Evolutionary conservation across 2,329 filamentous ascomycete genomes (phyloP).

Genomic region (Trichoderma sp.): DNA sequence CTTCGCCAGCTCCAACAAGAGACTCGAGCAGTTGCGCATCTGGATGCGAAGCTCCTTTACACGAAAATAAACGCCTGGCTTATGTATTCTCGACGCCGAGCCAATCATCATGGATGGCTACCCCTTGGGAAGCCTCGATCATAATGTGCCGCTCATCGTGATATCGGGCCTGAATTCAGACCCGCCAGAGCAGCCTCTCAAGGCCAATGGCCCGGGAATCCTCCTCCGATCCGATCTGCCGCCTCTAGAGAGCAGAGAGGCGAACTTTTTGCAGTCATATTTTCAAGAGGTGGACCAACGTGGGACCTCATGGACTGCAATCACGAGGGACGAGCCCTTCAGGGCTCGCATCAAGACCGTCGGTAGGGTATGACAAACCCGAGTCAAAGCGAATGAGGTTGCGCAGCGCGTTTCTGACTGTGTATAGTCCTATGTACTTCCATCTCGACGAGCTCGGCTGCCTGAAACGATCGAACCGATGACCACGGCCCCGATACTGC

Average conservation of each 20-base stretch:
- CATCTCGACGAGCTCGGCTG: constrained; percentile 60
- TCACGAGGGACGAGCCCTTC: constrained; percentile 55
- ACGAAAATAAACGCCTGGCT: constrained; percentile 15
- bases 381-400: neutral
- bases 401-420: constrained; percentile 36
- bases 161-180: constrained; percentile 71
- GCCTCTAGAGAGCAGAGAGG: constrained; percentile 65
- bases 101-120: constrained; percentile 72
- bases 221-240: constrained; percentile 73
- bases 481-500: constrained; percentile 62
- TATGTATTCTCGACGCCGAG: constrained; percentile 30
- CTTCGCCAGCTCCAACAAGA: constrained; percentile 16
- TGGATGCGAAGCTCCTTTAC: constrained; percentile 16
- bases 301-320: constrained; percentile 67
- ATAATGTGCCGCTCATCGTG: constrained; percentile 83
- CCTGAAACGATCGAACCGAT: constrained; percentile 56
- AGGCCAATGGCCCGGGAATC: constrained; percentile 61
- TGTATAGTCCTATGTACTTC: constrained; percentile 57
- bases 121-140: constrained; percentile 76
- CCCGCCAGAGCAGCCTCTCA: constrained; percentile 50
- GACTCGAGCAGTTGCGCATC: constrained; percentile 12
- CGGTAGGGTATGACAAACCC: constrained; percentile 71
- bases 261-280: constrained; percentile 65
- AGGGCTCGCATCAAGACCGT: constrained; percentile 73
- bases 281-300: constrained; percentile 69